Evolutionary conservation across 345 rosid species (phyloP).

Genomic region (Eucalyptus sp.): DNA sequence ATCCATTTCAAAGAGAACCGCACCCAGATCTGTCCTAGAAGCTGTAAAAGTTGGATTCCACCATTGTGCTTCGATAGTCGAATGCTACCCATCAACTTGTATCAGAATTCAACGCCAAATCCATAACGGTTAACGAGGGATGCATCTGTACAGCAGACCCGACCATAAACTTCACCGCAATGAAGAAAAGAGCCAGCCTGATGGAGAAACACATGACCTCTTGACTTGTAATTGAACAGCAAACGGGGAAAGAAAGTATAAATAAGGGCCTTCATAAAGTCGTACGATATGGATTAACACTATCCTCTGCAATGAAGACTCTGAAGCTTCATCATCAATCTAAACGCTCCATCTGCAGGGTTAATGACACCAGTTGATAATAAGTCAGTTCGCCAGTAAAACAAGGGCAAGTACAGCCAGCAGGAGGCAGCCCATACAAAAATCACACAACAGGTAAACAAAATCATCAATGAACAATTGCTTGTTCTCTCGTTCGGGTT

Average conservation of each 20-base stretch:
- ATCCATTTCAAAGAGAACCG: neutral
- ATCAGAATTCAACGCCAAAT: neutral
- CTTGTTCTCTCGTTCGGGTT: neutral
- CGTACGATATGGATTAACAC: neutral
- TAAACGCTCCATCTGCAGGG: conserved; percentile 74
- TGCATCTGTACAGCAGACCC: neutral
- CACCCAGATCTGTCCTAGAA: neutral
- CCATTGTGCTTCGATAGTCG: neutral
- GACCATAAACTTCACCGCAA: neutral
- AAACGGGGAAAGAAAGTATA: neutral
- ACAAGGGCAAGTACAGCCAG: neutral
- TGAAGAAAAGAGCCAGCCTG: neutral
- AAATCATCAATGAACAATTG: neutral
- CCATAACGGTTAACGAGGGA: neutral
- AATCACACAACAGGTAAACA: neutral
- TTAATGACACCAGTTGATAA: neutral
- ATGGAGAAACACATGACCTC: neutral
- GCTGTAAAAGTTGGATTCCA: neutral
- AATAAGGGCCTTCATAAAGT: neutral
- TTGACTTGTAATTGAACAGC: neutral
- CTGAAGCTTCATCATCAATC: conserved; percentile 30
- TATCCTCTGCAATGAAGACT: neutral
- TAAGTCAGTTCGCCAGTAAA: neutral
- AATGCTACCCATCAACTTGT: neutral
- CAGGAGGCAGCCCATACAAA: neutral